Evolutionary conservation across 106 monocot species (phyloP), one percentile per base, ranked within the genome.

Genomic region (Iris macrosiphon): DNA sequence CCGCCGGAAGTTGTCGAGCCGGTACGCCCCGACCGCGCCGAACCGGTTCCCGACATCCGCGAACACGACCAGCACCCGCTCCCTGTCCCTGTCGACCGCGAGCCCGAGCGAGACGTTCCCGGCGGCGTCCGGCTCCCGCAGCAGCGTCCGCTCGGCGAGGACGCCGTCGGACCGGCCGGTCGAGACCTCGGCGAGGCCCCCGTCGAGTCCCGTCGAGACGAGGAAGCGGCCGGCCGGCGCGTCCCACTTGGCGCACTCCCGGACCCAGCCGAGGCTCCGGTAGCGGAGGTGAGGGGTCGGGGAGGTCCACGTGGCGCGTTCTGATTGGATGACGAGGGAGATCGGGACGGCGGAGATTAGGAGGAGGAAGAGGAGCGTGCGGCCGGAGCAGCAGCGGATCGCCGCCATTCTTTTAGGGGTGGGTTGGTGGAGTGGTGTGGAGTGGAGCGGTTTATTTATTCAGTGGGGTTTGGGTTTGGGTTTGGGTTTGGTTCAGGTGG

Each of bases 241-340:
- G 65, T 96, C 95, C 95, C 95, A 96, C 77, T 85, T 74, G 66
- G 73, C 82, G 75, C 85, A 85, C 63, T 89, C 95, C 33, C 84
- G 73, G 66, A 89, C 8, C 89, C 85, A 79, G 29, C 82, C 79
- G 39, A 26, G 35, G 77, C 79, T 69, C 27, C 15, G 31, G 79
- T 89, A 96, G n/a, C n/a, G n/a, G 35, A 68, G 45, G 46, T 21
- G 13, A 46, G 61, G 12, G 55, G 40, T 23, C 11, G 52, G 10
- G n/a, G 62, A 18, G 28, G 75, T 27, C n/a, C n/a, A n/a, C 26
- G 72, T 24, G 27, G 48, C 45, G 69, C 73, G 66, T n/a, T n/a
- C n/a, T 32, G 67, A 73, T n/a, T n/a, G n/a, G 50, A 65, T 49
- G 71, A 95, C 30, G 15, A 70, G 32, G 37, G 82, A 66, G 33